Evolutionary conservation across 352 stramenopile genomes (phyloP), one percentile per base, ranked within the genome.

Genomic region (Thalassiosira gravida): DNA sequence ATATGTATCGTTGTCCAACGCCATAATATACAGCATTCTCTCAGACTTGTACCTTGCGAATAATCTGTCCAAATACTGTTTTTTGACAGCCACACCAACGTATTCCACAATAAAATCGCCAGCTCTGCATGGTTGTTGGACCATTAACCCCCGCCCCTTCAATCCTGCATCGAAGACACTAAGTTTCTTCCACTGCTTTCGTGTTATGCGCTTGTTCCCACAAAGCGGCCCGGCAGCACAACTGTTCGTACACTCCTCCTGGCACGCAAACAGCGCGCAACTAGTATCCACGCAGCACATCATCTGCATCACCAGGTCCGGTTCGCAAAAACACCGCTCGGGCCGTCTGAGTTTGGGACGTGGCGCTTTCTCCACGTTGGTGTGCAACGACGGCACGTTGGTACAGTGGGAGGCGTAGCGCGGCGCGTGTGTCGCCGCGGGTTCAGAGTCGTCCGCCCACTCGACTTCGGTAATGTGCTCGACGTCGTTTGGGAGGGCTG

Each of bases 21-120:
- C 77, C 85, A 94, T 92, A 56, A 94, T 93, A 53, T 95, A 94
- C 9, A 94, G 73, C 75, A 91, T 61, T n/a, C n/a, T n/a, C n/a
- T n/a, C n/a, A n/a, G n/a, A 74, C 42, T 83, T 74, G 63, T 95
- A 95, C 6, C 76, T 22, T n/a, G 47, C 47, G 72, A 94, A 94
- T n/a, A n/a, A n/a, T n/a, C n/a, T n/a, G n/a, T n/a, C n/a, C 16
- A 92, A 62, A 24, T 57, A 20, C 53, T 88, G 67, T 0, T 75
- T 78, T 24, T 74, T 73, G 1, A 95, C 77, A 1, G 88, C 89
- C 30, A 85, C 79, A 44, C 90, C 90, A 13, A 89, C 77, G 61
- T 95, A 95, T 77, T 95, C 90, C 9, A 76, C 74, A 1, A 94
- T 82, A 49, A 95, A 87, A 22, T 91, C 81, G 20, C 86, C 86